Percentiles rank a stretch among this genome's conserved stretches.
phyloP scores from a whole-genome alignment of 1,139 yeast species.

The Taiozyma sp. region DNA sequence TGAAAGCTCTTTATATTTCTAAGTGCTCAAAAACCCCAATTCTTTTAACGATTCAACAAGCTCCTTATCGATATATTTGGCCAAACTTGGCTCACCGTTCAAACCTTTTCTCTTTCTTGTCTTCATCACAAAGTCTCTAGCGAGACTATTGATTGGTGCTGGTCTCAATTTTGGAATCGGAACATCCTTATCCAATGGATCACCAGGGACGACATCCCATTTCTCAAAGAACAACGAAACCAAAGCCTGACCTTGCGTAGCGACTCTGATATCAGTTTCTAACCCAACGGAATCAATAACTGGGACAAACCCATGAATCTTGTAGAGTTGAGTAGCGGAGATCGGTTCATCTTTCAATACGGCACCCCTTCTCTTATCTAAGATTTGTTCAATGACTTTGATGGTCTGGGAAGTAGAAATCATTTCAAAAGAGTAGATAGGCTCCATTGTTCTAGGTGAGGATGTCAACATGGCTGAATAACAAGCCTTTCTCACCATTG shows the following conservation, averaged over 20 bases:
- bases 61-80: slow-evolving; percentile 62
- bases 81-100: slow-evolving; percentile 70
- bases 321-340: slow-evolving; percentile 68
- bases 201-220: slow-evolving; percentile 88
- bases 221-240: slow-evolving; percentile 58
- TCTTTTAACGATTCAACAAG: slow-evolving; percentile 49
- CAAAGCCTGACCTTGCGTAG: slow-evolving; percentile 75
- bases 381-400: slow-evolving; percentile 42
- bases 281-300: slow-evolving; percentile 88
- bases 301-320: slow-evolving; percentile 64
- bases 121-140: slow-evolving; percentile 85
- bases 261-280: slow-evolving; percentile 76
- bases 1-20: not conserved
- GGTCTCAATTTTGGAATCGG: slow-evolving; percentile 68
- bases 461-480: slow-evolving; percentile 78
- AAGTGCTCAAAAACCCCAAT: slow-evolving; percentile 30
- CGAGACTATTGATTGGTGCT: slow-evolving; percentile 62
- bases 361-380: slow-evolving; percentile 65
- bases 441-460: slow-evolving; percentile 77
- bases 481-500: slow-evolving; percentile 80
- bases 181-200: slow-evolving; percentile 69
- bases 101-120: slow-evolving; percentile 85
- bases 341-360: slow-evolving; percentile 48
- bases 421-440: slow-evolving; percentile 60
- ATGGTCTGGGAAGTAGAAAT: slow-evolving; percentile 47